These are phyloP conservation scores for Epichloe brachyelytri DNA, from an alignment of 2,329 filamentous ascomycete species.

Conservation along the genomic window DNA sequence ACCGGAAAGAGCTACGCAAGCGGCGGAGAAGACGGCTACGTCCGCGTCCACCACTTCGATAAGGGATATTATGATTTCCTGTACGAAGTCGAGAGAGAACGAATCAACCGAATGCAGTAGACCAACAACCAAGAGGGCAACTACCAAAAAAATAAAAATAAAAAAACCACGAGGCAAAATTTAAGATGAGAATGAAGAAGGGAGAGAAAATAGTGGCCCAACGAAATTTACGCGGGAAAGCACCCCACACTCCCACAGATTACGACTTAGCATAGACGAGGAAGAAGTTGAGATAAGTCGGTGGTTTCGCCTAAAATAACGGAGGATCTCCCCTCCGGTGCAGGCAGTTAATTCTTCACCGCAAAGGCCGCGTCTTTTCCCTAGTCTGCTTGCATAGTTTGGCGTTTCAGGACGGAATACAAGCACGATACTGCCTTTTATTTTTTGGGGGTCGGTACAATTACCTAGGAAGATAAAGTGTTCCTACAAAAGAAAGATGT, in stretches of 20 bases:
- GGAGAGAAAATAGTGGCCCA: not conserved
- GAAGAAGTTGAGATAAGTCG: not conserved
- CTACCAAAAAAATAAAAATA: not conserved
- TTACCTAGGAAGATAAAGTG: no score
- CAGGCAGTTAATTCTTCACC: not conserved
- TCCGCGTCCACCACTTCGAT: constrained; percentile 96
- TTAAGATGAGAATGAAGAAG: not conserved
- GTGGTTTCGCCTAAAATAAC: not conserved
- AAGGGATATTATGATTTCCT: constrained; percentile 97
- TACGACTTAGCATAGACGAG: not conserved
- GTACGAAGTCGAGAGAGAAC: constrained; percentile 95
- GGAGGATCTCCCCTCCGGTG: not conserved
- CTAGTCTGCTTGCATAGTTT: constrained; percentile 29
- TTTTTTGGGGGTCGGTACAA: not conserved
- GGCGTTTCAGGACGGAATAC: constrained; percentile 22
- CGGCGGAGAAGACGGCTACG: constrained; percentile 96
- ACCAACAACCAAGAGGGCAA: not conserved
- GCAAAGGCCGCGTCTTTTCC: constrained; percentile 15
- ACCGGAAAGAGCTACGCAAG: constrained; percentile 86
- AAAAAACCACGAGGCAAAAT: not conserved
- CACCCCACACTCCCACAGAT: not conserved
- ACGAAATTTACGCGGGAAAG: not conserved
- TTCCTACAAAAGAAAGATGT: not conserved
- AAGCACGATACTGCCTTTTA: constrained; percentile 10
- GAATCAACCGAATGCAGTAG: constrained; percentile 33